These are phyloP conservation scores for Zygosaccharomyces pseudobailii DNA, from an alignment of 1,139 yeast genomes.

Conservation along the genomic window DNA sequence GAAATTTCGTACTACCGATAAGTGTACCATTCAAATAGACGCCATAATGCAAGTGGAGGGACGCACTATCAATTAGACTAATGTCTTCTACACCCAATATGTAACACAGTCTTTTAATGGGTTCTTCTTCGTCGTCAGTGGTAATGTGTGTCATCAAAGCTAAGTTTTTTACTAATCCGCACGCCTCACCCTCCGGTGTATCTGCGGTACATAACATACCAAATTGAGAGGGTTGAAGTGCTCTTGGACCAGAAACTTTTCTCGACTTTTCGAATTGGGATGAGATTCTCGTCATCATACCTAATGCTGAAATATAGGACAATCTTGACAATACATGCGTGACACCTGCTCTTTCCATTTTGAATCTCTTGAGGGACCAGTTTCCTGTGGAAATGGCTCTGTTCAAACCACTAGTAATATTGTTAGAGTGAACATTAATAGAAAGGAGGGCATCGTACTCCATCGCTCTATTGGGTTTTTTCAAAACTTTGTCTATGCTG, in stretches of 20 bases:
- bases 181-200: conserved; percentile 99
- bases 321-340: conserved; percentile 91
- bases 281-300: conserved; percentile 99
- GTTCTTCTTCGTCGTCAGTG: conserved; percentile 94
- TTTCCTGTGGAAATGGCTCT: conserved; percentile 98
- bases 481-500: conserved; percentile 86
- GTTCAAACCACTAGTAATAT: conserved; percentile 89
- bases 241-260: conserved; percentile 98
- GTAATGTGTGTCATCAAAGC: conserved; percentile 99
- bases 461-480: conserved; percentile 89
- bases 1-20: conserved; percentile 83
- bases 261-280: conserved; percentile 97
- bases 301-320: conserved; percentile 90
- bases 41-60: conserved; percentile 77
- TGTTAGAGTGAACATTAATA: conserved; percentile 84
- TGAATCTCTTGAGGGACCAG: conserved; percentile 97
- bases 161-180: conserved; percentile 94
- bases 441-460: conserved; percentile 91
- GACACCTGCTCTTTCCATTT: conserved; percentile 99
- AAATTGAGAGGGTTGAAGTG: conserved; percentile 96
- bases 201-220: conserved; percentile 99
- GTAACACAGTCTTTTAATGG: conserved; percentile 70
- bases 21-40: conserved; percentile 91
- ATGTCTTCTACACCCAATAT: conserved; percentile 89
- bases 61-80: conserved; percentile 73